Percentiles rank a stretch among this genome's conserved stretches.
phyloP scores from a whole-genome alignment of 164 flowering plant species.

The Vitis rotundifolia region DNA sequence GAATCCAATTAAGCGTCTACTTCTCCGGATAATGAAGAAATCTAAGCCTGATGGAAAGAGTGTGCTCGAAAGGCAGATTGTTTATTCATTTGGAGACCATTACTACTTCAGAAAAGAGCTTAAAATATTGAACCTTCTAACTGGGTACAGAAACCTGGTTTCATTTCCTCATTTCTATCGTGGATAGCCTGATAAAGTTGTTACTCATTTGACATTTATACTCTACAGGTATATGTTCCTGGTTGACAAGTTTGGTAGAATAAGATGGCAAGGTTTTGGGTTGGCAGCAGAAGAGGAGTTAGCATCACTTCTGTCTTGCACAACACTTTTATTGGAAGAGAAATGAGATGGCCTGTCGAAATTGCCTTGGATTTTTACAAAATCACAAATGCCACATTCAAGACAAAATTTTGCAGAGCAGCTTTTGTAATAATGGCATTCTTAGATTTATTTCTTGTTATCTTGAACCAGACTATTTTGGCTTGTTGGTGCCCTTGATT shows the following conservation, averaged over 20 bases:
- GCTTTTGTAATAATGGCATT: too few relatives aligned
- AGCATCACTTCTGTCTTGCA: slow-evolving; percentile 70
- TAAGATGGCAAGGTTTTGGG: slow-evolving; percentile 98
- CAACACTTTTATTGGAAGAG: slow-evolving; percentile 72
- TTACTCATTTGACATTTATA: background rate
- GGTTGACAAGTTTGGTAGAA: slow-evolving; percentile 83
- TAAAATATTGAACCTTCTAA: slow-evolving; percentile 87
- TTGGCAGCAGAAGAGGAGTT: slow-evolving; percentile 72
- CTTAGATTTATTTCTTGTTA: too few relatives aligned
- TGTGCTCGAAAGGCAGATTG: slow-evolving; percentile 60
- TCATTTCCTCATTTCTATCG: background rate
- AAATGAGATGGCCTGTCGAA: slow-evolving; percentile 25
- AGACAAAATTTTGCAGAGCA: too few relatives aligned
- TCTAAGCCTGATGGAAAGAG: slow-evolving; percentile 35
- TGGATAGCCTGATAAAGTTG: background rate
- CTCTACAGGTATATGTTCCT: slow-evolving; percentile 73
- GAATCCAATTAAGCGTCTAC: slow-evolving; percentile 64
- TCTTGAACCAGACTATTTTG: too few relatives aligned
- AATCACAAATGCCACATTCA: too few relatives aligned
- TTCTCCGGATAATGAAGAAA: slow-evolving; percentile 72
- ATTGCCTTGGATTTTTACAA: background rate
- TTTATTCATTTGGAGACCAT: slow-evolving; percentile 90
- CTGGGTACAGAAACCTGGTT: slow-evolving; percentile 56
- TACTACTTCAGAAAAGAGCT: slow-evolving; percentile 95
- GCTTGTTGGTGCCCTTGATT: too few relatives aligned